Conservation (phyloP, 2,329 filamentous ascomycete genomes). For the Ceratocystiopsis sp. region DNA sequence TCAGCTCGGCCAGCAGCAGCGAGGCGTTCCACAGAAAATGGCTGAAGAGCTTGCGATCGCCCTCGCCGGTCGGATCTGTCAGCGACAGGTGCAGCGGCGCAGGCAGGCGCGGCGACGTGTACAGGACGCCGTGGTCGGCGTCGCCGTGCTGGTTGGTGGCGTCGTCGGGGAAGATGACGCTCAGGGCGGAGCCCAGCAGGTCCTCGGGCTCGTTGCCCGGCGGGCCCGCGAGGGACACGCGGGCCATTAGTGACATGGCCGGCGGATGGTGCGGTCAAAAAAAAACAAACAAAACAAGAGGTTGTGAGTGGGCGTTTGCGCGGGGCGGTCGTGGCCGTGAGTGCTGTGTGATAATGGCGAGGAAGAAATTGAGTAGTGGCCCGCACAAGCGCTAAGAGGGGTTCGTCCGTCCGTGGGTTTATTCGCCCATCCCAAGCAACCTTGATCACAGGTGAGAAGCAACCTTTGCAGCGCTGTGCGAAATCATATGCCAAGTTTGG, state of each 20-base stretch:
- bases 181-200: constrained; percentile 39
- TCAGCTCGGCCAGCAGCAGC: constrained; percentile 35
- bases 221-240: constrained; percentile 23
- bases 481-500: too few species aligned
- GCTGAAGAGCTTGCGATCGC: constrained; percentile 44
- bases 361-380: too few species aligned
- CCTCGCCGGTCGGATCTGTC: constrained; percentile 30
- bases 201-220: constrained; percentile 34
- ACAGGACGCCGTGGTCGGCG: constrained; percentile 37
- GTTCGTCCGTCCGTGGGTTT: too few species aligned
- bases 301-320: too few species aligned
- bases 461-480: too few species aligned
- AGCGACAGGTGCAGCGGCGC: constrained; percentile 26
- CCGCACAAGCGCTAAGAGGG: too few species aligned
- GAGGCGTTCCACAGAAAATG: constrained; percentile 60
- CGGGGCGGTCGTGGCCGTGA: too few species aligned
- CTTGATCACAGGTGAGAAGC: too few species aligned
- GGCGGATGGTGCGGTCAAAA: too few species aligned
- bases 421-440: too few species aligned
- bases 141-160: constrained; percentile 50
- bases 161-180: constrained; percentile 52
- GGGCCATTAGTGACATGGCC: constrained; percentile 29
- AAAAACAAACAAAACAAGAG: too few species aligned
- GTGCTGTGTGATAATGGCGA: too few species aligned
- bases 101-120: constrained; percentile 35